These are phyloP conservation scores for Paramecium biaurelia DNA, from an alignment of 73 alveolate species.

Conservation along the genomic window DNA sequence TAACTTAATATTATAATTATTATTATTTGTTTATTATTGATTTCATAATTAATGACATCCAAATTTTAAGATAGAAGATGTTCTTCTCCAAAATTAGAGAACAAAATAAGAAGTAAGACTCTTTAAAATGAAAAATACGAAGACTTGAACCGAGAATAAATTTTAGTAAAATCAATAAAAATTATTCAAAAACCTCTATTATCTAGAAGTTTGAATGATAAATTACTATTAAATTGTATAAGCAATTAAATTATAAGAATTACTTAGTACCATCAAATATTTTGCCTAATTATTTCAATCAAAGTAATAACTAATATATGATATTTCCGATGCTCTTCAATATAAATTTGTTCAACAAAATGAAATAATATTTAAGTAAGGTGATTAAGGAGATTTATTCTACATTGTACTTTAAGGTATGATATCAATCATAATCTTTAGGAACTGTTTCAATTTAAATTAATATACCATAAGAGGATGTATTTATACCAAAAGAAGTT, in stretches of 20 bases:
- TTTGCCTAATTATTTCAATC: neutral
- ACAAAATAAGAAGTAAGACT: conserved; percentile 13
- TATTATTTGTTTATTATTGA: neutral
- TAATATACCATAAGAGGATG: neutral
- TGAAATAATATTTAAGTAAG: neutral
- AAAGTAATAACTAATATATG: neutral
- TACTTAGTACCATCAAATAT: neutral
- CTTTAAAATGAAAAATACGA: neutral
- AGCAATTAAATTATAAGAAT: neutral
- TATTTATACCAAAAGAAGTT: neutral
- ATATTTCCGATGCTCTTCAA: conserved; percentile 15
- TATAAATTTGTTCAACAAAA: neutral
- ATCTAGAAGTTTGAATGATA: neutral
- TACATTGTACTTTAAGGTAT: neutral
- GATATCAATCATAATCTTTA: neutral
- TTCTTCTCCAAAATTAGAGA: conserved; percentile 15
- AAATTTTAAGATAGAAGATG: neutral
- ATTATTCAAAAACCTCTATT: neutral
- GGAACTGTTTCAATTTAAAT: neutral
- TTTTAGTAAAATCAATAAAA: neutral
- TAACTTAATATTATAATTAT: neutral
- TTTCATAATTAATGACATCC: neutral
- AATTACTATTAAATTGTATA: neutral
- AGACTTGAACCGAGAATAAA: neutral
- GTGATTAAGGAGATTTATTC: conserved; percentile 6